Conservation (phyloP, 352 stramenopile genomes). For the Phytopythium cucurbitacearum region DNA sequence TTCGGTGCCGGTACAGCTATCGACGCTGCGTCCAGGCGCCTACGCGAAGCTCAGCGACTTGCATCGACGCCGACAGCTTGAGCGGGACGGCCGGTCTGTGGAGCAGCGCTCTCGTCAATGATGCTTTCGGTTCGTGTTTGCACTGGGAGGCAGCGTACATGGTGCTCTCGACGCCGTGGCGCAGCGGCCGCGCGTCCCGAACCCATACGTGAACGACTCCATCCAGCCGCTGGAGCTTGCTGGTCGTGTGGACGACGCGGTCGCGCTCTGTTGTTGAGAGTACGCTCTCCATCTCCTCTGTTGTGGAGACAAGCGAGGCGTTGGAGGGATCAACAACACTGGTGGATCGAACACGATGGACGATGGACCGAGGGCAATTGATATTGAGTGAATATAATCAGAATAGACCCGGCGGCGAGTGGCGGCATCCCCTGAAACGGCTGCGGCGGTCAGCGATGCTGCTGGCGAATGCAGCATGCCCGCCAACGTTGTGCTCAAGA, state of each 20-base stretch:
- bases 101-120: background rate
- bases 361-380: no score
- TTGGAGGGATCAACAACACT: no score
- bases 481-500: no score
- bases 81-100: slow-evolving; percentile 32
- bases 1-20: background rate
- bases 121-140: no score
- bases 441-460: no score
- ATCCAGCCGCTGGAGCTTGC: slow-evolving; percentile 24
- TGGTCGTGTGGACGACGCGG: slow-evolving; percentile 22
- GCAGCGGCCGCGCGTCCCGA: slow-evolving; percentile 44
- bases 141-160: slow-evolving; percentile 15
- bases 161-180: slow-evolving; percentile 34
- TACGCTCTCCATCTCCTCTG: slow-evolving; percentile 20
- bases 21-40: background rate
- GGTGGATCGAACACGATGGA: no score
- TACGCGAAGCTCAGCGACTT: slow-evolving; percentile 42
- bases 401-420: no score
- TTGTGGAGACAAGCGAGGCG: no score
- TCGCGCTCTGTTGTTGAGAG: slow-evolving; percentile 34
- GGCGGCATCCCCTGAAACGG: no score
- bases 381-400: no score
- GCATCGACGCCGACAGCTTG: slow-evolving; percentile 33
- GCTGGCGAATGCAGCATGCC: no score
- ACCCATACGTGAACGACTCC: slow-evolving; percentile 55